Evolutionary conservation across 1,139 yeast species (phyloP).

Genomic region (Arxiozyma bovina): DNA sequence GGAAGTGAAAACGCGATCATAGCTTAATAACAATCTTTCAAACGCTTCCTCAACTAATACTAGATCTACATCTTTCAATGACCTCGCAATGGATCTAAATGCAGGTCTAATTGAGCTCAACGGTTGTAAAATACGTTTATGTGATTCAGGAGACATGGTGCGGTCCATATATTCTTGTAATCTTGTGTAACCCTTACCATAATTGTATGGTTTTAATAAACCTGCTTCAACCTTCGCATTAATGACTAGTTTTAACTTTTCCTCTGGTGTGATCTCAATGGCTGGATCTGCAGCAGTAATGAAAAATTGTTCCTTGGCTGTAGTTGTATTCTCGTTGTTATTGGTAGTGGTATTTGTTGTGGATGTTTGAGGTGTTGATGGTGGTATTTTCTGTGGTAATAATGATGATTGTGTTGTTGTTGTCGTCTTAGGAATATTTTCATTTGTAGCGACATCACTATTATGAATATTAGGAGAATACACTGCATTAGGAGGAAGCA

Average conservation of each 20-base stretch:
- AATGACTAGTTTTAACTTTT: conserved; percentile 86
- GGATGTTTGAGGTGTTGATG: background rate
- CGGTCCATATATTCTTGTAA: conserved; percentile 87
- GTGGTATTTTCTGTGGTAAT: background rate
- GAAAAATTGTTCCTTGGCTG: conserved; percentile 88
- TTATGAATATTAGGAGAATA: background rate
- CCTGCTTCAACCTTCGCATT: conserved; percentile 95
- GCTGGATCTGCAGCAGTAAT: conserved; percentile 97
- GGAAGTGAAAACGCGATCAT: conserved; percentile 90
- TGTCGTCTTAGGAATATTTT: background rate
- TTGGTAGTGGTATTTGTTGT: background rate
- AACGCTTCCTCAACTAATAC: conserved; percentile 90
- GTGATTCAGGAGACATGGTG: conserved; percentile 77
- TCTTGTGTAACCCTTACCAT: conserved; percentile 89
- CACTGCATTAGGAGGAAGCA: background rate
- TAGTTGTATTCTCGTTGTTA: conserved; percentile 17
- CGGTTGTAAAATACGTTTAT: conserved; percentile 84
- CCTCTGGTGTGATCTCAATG: conserved; percentile 90
- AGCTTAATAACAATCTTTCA: conserved; percentile 86
- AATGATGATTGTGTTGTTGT: background rate
- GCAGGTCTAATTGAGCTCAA: conserved; percentile 85
- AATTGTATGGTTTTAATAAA: conserved; percentile 81
- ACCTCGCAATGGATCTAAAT: conserved; percentile 84
- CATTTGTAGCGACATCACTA: conserved; percentile 4
- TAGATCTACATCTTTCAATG: conserved; percentile 83